These are phyloP conservation scores for Trichodelitschia bisporula DNA, from an alignment of 495 filamentous ascomycete genomes.

Conservation along the genomic window DNA sequence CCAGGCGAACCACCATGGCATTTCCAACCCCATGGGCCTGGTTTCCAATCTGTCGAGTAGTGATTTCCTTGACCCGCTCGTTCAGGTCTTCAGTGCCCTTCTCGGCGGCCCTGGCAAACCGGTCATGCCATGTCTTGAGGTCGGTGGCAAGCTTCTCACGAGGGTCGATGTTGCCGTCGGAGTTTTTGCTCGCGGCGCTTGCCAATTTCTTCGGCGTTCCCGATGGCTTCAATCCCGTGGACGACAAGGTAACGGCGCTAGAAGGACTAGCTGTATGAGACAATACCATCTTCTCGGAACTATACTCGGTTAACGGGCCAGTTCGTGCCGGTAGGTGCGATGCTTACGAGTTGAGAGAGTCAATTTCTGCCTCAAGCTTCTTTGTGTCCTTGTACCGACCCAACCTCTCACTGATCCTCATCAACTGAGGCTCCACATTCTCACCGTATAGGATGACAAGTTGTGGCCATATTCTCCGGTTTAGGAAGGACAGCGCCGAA, in stretches of 20 bases:
- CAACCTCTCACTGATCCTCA: slow-evolving; percentile 73
- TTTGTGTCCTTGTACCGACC: slow-evolving; percentile 56
- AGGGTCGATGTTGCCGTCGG: slow-evolving; percentile 14
- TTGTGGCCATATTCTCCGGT: slow-evolving; percentile 54
- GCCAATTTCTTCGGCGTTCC: slow-evolving; percentile 5
- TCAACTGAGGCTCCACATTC: slow-evolving; percentile 85
- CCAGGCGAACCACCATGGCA: slow-evolving; percentile 39
- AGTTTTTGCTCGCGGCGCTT: slow-evolving; percentile 1
- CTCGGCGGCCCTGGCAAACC: slow-evolving; percentile 61
- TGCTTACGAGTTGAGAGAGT: slow-evolving; percentile 26
- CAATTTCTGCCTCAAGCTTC: slow-evolving; percentile 29
- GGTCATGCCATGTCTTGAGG: slow-evolving; percentile 56
- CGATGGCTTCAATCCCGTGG: neutral
- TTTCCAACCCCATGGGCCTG: slow-evolving; percentile 39
- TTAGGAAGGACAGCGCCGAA: slow-evolving; percentile 38
- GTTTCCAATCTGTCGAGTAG: slow-evolving; percentile 40
- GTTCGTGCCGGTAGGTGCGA: too few relatives aligned
- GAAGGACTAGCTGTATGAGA: too few relatives aligned
- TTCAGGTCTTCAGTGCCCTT: slow-evolving; percentile 52
- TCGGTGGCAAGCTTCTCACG: slow-evolving; percentile 53
- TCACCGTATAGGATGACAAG: slow-evolving; percentile 57
- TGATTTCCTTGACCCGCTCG: slow-evolving; percentile 50
- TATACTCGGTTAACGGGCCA: too few relatives aligned
- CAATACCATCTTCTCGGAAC: too few relatives aligned
- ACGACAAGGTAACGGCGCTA: slow-evolving; percentile 8